Evolutionary conservation across 1,284 basidiomycete genomes (phyloP).

Genomic region (Microstroma glucosiphilum): DNA sequence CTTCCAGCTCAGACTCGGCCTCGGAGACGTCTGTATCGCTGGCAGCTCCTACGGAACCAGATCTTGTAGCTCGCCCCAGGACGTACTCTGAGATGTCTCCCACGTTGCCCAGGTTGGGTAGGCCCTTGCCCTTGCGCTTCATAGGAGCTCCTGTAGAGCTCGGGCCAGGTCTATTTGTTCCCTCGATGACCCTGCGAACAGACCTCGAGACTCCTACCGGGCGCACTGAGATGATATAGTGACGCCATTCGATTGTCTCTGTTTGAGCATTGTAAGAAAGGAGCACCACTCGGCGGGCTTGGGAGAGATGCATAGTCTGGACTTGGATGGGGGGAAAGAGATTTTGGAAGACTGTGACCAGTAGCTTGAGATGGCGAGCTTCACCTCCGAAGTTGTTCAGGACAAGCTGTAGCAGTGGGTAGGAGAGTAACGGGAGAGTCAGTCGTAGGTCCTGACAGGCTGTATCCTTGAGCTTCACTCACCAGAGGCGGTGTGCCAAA

Average conservation of each 20-base stretch:
- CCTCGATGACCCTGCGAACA: constrained; percentile 81
- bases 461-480: constrained; percentile 42
- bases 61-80: constrained; percentile 65
- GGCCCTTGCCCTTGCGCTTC: constrained; percentile 34
- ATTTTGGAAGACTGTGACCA: constrained; percentile 78
- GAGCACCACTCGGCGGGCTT: constrained; percentile 56
- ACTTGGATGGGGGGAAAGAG: constrained; percentile 79
- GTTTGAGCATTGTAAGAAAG: constrained; percentile 81
- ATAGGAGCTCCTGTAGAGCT: constrained; percentile 41
- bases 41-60: constrained; percentile 57
- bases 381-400: constrained; percentile 64
- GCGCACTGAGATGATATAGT: constrained; percentile 91
- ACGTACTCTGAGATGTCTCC: constrained; percentile 95
- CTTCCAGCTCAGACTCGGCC: constrained; percentile 70
- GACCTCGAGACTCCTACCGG: constrained; percentile 87
- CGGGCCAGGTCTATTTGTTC: constrained; percentile 54
- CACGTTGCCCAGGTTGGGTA: constrained; percentile 77
- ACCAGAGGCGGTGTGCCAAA: constrained; percentile 80
- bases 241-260: constrained; percentile 83
- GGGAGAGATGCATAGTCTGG: constrained; percentile 53
- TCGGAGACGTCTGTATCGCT: constrained; percentile 56
- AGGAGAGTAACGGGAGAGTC: no score
- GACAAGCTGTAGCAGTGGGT: constrained; percentile 55
- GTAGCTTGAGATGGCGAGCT: constrained; percentile 60
- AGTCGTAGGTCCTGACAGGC: no score